Base-by-base conservation (phyloP, 164 flowering plant genomes). In the Hamamelis virginiana region DNA sequence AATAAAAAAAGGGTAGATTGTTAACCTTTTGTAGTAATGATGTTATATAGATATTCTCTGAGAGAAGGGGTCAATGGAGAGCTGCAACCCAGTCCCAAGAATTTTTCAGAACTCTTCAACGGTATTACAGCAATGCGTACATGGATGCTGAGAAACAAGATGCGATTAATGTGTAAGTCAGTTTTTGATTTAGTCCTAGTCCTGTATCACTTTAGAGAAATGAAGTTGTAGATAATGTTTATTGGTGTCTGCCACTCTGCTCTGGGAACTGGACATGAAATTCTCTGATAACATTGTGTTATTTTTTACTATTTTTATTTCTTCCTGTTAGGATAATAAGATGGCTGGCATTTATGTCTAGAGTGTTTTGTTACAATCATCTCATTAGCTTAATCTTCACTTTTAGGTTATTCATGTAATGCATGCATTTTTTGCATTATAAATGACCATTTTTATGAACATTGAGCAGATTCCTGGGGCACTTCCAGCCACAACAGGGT, bases 31-130 rank as follows among this genome's bases (percentile, higher is more conserved):
- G 22, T 27, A 59, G 18, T 5, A 51, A 41, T 64, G 44, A 47
- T 67, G 9, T 25, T 46, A 14, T 55, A 45, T 44, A 85, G 88
- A 81, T 85, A 77, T 85, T 85, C 68, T 83, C 83, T 72, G 78
- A 81, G 67, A 78, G 81, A 76, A 74, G 87, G 76, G 87, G 87
- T 62, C 87, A 84, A 62, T 84, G 87, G 85, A 84, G 60, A 75
- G 87, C 87, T 44, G 81, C 87, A 51, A 80, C 80, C 22, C 85
- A 84, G 62, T 84, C 87, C 44, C 87, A 84, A 53, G 87, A 84
- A 74, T 84, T 84, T 75, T 80, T 84, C 68, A 84, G 87, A 78
- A 84, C 87, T 70, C 80, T 84, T 51, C 87, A 84, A 68, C 80
- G 87, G 18, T 84, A 84, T 67, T 84, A 81, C 69, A 84, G 83